These are phyloP conservation scores for Botrytis pseudocinerea DNA, from an alignment of 2,329 filamentous ascomycete species.

Conservation along the genomic window DNA sequence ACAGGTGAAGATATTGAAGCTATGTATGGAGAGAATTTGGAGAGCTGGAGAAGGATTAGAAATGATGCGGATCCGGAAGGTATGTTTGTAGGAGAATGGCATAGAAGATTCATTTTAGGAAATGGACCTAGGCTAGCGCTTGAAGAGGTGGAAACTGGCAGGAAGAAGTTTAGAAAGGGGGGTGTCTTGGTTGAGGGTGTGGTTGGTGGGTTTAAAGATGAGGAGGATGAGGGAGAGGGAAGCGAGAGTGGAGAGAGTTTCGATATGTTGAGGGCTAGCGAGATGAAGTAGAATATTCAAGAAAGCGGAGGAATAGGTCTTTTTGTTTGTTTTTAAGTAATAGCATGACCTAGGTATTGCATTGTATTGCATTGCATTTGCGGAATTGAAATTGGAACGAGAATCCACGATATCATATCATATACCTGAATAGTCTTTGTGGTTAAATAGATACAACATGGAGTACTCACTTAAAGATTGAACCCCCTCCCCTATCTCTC, in stretches of 20 bases:
- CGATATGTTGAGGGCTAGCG: constrained; percentile 36
- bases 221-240: constrained; percentile 15
- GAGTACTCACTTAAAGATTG: no score
- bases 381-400: not conserved
- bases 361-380: not conserved
- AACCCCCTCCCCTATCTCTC: no score
- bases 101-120: constrained; percentile 65
- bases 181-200: constrained; percentile 34
- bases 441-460: no score
- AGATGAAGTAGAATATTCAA: constrained; percentile 20
- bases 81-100: constrained; percentile 91
- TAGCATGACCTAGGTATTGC: not conserved
- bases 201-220: constrained; percentile 22
- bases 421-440: no score
- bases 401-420: not conserved
- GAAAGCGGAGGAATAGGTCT: not conserved
- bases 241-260: constrained; percentile 36
- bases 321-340: not conserved
- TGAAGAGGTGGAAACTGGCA: constrained; percentile 37
- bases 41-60: constrained; percentile 67
- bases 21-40: constrained; percentile 69
- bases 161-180: constrained; percentile 33
- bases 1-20: constrained; percentile 60
- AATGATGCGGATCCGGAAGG: constrained; percentile 74
- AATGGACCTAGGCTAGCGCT: constrained; percentile 33